A percentile compares a stretch with the other conserved stretches of the same genome.
Evolutionary conservation across 306 rosid genomes (phyloP).

Genomic region (Prosopis cineraria): DNA sequence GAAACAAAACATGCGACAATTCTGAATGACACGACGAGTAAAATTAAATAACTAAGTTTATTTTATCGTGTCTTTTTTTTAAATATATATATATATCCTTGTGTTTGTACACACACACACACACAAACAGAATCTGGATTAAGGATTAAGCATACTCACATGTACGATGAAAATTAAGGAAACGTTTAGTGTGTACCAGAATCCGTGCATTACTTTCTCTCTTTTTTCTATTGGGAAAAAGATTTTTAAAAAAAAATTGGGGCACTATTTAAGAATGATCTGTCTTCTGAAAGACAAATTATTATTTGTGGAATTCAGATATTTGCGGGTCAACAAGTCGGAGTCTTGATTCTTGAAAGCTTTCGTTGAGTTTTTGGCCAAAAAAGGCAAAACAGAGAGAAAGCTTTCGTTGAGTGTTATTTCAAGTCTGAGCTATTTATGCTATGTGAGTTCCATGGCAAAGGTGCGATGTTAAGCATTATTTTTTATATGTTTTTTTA

Average conservation of each 20-base stretch:
- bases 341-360: neutral
- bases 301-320: constrained; percentile 37
- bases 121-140: neutral
- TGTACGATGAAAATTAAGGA: neutral
- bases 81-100: too few relatives aligned
- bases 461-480: constrained; percentile 40
- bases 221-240: too few relatives aligned
- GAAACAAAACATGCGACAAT: neutral
- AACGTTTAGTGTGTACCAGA: neutral
- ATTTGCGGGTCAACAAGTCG: constrained; percentile 37
- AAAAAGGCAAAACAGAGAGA: too few relatives aligned
- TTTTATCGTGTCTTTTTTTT: too few relatives aligned
- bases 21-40: too few relatives aligned
- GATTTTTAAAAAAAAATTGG: too few relatives aligned
- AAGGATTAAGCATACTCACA: neutral
- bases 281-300: neutral
- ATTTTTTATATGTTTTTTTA: too few relatives aligned
- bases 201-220: neutral
- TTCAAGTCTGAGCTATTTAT: neutral
- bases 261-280: neutral
- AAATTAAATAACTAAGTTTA: too few relatives aligned
- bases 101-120: too few relatives aligned
- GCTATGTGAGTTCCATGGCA: constrained; percentile 33
- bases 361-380: neutral
- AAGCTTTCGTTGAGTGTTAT: too few relatives aligned